Evolutionary conservation across 495 filamentous ascomycete species (phyloP), one percentile per base, ranked within the genome.

Genomic region (Neurospora hispaniola): DNA sequence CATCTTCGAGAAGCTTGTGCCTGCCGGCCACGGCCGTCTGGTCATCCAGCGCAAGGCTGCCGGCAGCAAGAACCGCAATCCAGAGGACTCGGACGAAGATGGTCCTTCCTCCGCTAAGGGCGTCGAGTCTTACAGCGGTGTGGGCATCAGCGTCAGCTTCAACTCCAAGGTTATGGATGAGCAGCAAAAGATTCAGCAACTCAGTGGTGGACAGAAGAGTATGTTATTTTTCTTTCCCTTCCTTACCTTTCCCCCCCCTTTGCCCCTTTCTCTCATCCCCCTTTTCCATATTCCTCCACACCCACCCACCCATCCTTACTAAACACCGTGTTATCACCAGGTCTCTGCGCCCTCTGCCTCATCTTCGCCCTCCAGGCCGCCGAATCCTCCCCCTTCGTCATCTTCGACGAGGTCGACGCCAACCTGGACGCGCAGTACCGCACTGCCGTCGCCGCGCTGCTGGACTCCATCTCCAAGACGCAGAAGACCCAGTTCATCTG

Each of bases 311-410:
- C 23, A 23, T 23, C 23, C 23, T 0, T 38, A 23, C 18, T n/a
- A 10, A 10, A 38, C 39, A 20, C 11, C n/a, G 38, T 71, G 66
- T 70, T 79, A 81, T 82, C 81, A 5, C n/a, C 39, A 95, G 93
- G 93, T 90, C 86, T 97, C 73, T 97, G 95, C 82, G 96, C 96
- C 16, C 89, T 99, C 69, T 95, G 95, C 71, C 88, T 99, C 69
- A 93, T 99, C 74, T 98, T 99, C 80, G 96, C 96, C n/a, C 97
- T 99, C 80, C 96, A 99, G 78, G 92, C 94, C 75, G 97, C 96
- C 77, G 96, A 98, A 77, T 96, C 96, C 7, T 95, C 94, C 20
- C 96, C 96, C 14, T 98, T 99, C 84, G 97, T 98, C 82, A 93
- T 99, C 74, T 99, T 99, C 75, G 96, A 99, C 80, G 96, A 99